A percentile compares a stretch with the other conserved stretches of the same genome.
phyloP scores from a whole-genome alignment of 176 grass and related monocot species.

The Lolium rigidum region DNA sequence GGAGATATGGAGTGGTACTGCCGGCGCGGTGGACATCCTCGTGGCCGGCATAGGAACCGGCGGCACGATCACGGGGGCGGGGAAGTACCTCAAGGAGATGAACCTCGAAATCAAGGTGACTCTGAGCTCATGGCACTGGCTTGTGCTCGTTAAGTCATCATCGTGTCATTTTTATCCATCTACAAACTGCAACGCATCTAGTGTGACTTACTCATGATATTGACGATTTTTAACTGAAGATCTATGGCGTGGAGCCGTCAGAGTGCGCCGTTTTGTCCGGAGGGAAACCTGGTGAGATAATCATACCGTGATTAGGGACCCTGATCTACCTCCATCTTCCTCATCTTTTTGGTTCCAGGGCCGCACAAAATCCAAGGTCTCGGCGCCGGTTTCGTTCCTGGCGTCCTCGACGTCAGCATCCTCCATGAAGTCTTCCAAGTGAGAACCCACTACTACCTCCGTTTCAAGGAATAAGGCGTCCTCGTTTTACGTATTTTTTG shows the following conservation, averaged over 20 bases:
- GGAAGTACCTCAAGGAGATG: constrained; percentile 69
- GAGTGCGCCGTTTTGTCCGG: constrained; percentile 75
- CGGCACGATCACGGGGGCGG: constrained; percentile 66
- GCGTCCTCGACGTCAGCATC: constrained; percentile 57
- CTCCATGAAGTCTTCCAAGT: constrained; percentile 70
- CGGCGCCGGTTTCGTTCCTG: constrained; percentile 69
- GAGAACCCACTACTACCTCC: background rate
- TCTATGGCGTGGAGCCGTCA: constrained; percentile 68
- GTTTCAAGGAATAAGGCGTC: no score
- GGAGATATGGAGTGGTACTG: constrained; percentile 70
- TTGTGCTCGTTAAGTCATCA: background rate
- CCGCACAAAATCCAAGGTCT: constrained; percentile 89
- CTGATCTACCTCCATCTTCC: background rate
- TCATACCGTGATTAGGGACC: background rate
- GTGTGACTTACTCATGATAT: background rate
- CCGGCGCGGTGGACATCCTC: constrained; percentile 57
- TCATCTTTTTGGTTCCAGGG: constrained; percentile 18
- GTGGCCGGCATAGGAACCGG: constrained; percentile 85
- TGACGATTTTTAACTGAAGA: constrained; percentile 32
- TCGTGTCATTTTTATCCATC: background rate
- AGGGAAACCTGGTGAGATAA: constrained; percentile 61
- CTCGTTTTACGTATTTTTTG: no score
- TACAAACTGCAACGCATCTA: background rate
- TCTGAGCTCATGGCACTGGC: background rate
- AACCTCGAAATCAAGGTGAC: constrained; percentile 63